Conservation (phyloP, 1,284 basidiomycete genomes). For the Singerocomus inundabilis region DNA sequence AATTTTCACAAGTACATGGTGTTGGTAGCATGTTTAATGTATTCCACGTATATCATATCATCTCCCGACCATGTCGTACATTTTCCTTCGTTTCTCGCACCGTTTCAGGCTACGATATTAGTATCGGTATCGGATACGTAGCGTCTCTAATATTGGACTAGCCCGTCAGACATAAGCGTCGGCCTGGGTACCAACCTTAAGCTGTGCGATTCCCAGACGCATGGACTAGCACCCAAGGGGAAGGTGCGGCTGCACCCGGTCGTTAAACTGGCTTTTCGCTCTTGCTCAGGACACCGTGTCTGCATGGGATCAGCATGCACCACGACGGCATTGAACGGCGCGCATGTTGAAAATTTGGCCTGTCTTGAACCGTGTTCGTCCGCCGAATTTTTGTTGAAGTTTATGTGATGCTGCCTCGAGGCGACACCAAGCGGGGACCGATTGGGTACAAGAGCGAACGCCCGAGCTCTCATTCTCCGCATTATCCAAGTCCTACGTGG, state of each 20-base stretch:
- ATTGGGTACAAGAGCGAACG: conserved; percentile 9
- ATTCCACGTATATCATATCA: conserved; percentile 22
- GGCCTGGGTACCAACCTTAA: conserved; percentile 15
- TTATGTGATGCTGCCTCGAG: conserved; percentile 28
- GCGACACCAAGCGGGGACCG: conserved; percentile 15
- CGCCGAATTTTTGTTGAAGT: conserved; percentile 9
- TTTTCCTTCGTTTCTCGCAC: conserved; percentile 15
- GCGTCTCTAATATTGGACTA: conserved; percentile 10
- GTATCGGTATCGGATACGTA: conserved; percentile 20
- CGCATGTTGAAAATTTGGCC: neutral
- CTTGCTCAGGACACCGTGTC: no score
- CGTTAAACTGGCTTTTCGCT: neutral
- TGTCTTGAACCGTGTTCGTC: neutral
- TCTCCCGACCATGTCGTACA: conserved; percentile 17
- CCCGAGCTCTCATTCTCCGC: conserved; percentile 19
- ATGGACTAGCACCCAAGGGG: conserved; percentile 19
- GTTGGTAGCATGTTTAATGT: conserved; percentile 22
- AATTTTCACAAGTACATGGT: neutral
- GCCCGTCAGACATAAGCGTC: conserved; percentile 24
- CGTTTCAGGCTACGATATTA: conserved; percentile 20
- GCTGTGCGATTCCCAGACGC: conserved; percentile 4
- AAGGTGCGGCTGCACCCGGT: conserved; percentile 1
- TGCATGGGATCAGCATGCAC: no score
- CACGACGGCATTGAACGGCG: neutral
- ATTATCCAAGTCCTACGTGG: conserved; percentile 20